Conservation (phyloP, 2,329 filamentous ascomycete species). For the Mariannaea sp. region DNA sequence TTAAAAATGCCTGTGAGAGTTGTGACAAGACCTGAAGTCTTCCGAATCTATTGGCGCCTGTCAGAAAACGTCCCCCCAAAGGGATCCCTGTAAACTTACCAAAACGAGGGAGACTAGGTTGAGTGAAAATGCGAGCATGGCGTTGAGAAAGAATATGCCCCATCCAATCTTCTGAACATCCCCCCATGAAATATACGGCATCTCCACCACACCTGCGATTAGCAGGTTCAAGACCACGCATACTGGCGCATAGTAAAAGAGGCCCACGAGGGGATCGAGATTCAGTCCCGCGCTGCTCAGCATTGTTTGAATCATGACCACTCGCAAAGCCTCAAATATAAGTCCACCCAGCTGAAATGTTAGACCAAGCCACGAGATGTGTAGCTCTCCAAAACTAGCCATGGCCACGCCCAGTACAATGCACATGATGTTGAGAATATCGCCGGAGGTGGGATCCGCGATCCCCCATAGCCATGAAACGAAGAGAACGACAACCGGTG, state of each 20-base stretch:
- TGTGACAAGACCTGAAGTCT: conserved; percentile 81
- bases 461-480: conserved; percentile 61
- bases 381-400: conserved; percentile 64
- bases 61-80: conserved; percentile 4
- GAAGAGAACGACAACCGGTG: conserved; percentile 68
- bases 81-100: conserved; percentile 54
- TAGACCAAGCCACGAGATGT: conserved; percentile 67
- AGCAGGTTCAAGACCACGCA: conserved; percentile 79
- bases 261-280: conserved; percentile 83
- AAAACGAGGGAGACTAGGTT: conserved; percentile 82
- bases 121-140: conserved; percentile 73
- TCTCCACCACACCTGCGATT: conserved; percentile 68
- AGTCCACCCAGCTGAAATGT: conserved; percentile 74
- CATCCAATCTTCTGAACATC: conserved; percentile 69
- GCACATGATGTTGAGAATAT: conserved; percentile 52
- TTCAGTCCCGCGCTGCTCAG: conserved; percentile 75
- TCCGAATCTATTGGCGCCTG: conserved; percentile 68
- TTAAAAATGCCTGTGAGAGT: conserved; percentile 84
- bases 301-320: conserved; percentile 82
- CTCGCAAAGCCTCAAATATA: conserved; percentile 75
- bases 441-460: conserved; percentile 49
- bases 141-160: conserved; percentile 69
- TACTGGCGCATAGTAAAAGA: conserved; percentile 86
- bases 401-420: conserved; percentile 56
- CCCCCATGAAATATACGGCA: conserved; percentile 64